Evolutionary conservation across 2,329 filamentous ascomycete species (phyloP).

Genomic region (Ophiocordyceps sinensis): DNA sequence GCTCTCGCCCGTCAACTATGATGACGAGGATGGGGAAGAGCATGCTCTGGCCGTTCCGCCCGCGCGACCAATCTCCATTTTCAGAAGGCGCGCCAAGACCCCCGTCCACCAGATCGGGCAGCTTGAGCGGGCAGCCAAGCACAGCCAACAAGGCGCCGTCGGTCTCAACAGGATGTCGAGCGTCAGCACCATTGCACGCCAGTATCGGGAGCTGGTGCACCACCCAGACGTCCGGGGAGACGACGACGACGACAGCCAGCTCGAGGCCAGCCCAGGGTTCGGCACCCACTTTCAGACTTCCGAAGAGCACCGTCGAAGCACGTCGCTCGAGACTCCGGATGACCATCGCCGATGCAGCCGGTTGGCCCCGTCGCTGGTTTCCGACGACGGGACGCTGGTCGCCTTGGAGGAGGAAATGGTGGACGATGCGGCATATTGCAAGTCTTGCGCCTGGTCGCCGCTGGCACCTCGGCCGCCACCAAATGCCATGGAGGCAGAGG

Average conservation of each 20-base stretch:
- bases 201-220: slow-evolving; percentile 32
- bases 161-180: slow-evolving; percentile 21
- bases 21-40: not conserved
- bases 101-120: slow-evolving; percentile 35
- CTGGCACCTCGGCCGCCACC: slow-evolving; percentile 10
- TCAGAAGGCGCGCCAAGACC: slow-evolving; percentile 35
- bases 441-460: slow-evolving; percentile 25
- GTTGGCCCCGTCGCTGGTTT: slow-evolving; percentile 17
- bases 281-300: not conserved
- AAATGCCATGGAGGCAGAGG: not conserved
- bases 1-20: slow-evolving; percentile 6
- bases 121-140: slow-evolving; percentile 21
- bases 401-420: slow-evolving; percentile 31
- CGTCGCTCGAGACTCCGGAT: not conserved
- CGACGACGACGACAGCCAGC: slow-evolving; percentile 5
- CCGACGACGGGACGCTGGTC: slow-evolving; percentile 31
- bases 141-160: slow-evolving; percentile 6
- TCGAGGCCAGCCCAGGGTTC: not conserved
- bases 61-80: slow-evolving; percentile 10
- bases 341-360: not conserved
- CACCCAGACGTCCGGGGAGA: slow-evolving; percentile 11
- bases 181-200: slow-evolving; percentile 34
- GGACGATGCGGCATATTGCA: slow-evolving; percentile 29
- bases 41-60: not conserved
- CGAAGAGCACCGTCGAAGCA: not conserved